Evolutionary conservation across 2,329 filamentous ascomycete species (phyloP).

Genomic region (Huntiella abstrusa): DNA sequence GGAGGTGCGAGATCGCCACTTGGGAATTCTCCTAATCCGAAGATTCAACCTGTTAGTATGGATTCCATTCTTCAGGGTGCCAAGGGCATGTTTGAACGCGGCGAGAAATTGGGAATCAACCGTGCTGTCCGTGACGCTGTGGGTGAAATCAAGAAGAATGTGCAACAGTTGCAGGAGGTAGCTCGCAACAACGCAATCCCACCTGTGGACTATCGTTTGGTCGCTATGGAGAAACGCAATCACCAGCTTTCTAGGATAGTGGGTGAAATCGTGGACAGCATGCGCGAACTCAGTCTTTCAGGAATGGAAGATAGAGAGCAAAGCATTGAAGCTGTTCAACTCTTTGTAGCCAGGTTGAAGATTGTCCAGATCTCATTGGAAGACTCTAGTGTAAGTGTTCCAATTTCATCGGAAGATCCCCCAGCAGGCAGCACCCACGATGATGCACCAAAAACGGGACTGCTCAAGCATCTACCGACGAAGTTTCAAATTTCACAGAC

Average conservation of each 20-base stretch:
- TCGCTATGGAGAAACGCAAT: conserved; percentile 44
- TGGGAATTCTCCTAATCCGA: conserved; percentile 27
- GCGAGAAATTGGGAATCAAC: conserved; percentile 63
- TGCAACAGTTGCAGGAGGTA: conserved; percentile 25
- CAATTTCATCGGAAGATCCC: neutral
- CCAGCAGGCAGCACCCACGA: neutral
- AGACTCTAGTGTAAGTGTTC: conserved; percentile 25
- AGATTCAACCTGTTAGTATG: conserved; percentile 39
- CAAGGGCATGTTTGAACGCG: conserved; percentile 51
- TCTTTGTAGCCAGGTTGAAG: conserved; percentile 43
- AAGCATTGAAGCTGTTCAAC: conserved; percentile 34
- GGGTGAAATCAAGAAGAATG: conserved; percentile 59
- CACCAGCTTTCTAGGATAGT: conserved; percentile 48
- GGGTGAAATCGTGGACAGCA: conserved; percentile 41
- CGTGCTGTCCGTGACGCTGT: conserved; percentile 66
- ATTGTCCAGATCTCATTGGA: conserved; percentile 44
- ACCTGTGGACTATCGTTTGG: neutral
- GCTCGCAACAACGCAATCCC: conserved; percentile 12
- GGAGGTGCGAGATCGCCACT: conserved; percentile 24
- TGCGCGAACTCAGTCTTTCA: conserved; percentile 40
- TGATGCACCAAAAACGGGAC: too few species aligned
- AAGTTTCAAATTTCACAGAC: too few species aligned
- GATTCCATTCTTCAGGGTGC: conserved; percentile 60
- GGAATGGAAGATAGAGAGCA: conserved; percentile 29
- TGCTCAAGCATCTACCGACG: too few species aligned